Base-by-base conservation (phyloP, 164 flowering plant genomes). In the Aristolochia contorta region DNA sequence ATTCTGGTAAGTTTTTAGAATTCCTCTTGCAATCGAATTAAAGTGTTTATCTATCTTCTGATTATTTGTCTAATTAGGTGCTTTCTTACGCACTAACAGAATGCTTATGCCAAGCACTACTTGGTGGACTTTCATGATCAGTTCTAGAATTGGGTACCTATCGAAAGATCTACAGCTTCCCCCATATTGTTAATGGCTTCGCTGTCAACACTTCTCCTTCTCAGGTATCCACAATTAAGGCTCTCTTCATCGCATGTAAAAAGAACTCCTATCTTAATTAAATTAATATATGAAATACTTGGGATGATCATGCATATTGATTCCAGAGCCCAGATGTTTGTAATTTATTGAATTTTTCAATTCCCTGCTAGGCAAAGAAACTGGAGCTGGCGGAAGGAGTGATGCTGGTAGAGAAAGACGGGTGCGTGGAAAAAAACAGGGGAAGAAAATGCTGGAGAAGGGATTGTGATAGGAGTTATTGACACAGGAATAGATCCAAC, bases 401-500 rank as follows among this genome's bases (percentile, higher is more conserved):
- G 56, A 85, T 59, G 74, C 7, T 82, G 50, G 76, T 88, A 47
- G 91, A 90, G 75, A 82, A 69, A 71, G 97, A 93, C 49, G 81
- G 87, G 74, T 51, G 80, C 79, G 7, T 90, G 95, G 92, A 45
- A 72, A 9, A 64, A 75, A 55, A 70, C 67, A 78, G 97, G 89
- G 37, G 71, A 75, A 1, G 69, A 60, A 60, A 72, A 79, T 23
- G 94, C 89, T 2, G 99, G 99, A 0, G 91, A 93, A 65, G 99
- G 92, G 24, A 72, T 93, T 49, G 91, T 90, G 54, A 80, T 90
- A 47, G 99, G 96, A 49, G 67, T 93, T 57, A 69, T 90, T 1
- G 99, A 93, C 67, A 77, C 92, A 0, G 99, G 99, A 47, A 93
- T 93, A 15, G 69, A 84, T 63, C 97, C 97, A 0, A 3, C 21